Evolutionary conservation across 345 rosid species (phyloP).

Genomic region (Populus simonii): DNA sequence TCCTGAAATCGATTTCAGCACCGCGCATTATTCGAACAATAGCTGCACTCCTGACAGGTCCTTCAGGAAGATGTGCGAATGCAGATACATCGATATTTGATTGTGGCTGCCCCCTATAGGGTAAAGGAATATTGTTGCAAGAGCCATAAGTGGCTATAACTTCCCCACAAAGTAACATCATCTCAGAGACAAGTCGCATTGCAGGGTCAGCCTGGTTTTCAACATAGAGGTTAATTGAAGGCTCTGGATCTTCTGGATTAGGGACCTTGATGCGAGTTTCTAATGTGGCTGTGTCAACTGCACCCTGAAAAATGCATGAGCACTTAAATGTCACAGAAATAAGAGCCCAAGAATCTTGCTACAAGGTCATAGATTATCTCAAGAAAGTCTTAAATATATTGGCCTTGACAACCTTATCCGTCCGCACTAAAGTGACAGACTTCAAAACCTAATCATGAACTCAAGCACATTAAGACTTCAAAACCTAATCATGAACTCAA

Average conservation of each 20-base stretch:
- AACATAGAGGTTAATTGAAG: slow-evolving; percentile 68
- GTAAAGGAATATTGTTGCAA: slow-evolving; percentile 67
- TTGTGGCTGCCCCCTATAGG: slow-evolving; percentile 97
- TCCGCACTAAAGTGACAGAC: background rate
- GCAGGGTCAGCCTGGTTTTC: slow-evolving; percentile 92
- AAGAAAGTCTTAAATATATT: background rate
- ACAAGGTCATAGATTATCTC: background rate
- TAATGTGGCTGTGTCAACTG: slow-evolving; percentile 74
- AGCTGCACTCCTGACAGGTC: slow-evolving; percentile 81
- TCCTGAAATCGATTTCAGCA: slow-evolving; percentile 82
- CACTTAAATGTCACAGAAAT: slow-evolving; percentile 2
- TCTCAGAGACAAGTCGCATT: slow-evolving; percentile 91
- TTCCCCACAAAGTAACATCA: slow-evolving; percentile 99
- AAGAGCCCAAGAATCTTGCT: background rate
- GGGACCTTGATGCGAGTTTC: slow-evolving; percentile 85
- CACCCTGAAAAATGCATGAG: slow-evolving; percentile 59
- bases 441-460: background rate
- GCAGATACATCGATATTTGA: slow-evolving; percentile 74
- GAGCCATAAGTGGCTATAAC: slow-evolving; percentile 80
- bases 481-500: background rate
- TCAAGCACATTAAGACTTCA: background rate
- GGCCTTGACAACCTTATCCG: background rate
- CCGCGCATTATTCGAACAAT: slow-evolving; percentile 80
- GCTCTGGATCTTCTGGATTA: slow-evolving; percentile 84
- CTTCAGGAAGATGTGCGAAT: slow-evolving; percentile 90